Evolutionary conservation across 306 rosid species (phyloP).

Genomic region (Clitoria ternatea): DNA sequence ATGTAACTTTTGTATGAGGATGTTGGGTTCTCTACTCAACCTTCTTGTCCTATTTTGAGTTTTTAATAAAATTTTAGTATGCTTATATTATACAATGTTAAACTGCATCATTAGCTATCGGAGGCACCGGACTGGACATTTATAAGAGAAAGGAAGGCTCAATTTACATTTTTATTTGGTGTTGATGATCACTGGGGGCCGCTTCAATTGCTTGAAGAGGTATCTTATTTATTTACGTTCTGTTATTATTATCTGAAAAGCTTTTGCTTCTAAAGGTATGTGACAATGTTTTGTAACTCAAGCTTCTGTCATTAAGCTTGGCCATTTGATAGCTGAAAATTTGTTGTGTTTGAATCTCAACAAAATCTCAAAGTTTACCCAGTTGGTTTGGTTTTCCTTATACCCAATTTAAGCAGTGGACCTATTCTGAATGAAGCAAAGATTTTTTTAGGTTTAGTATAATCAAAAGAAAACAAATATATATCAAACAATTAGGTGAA

Average conservation of each 20-base stretch:
- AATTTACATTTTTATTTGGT: constrained; percentile 71
- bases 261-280: constrained; percentile 8
- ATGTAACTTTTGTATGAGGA: not conserved
- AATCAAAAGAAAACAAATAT: not conserved
- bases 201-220: constrained; percentile 82
- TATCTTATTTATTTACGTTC: constrained; percentile 19
- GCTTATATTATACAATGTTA: not conserved
- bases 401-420: not conserved
- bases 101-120: constrained; percentile 53
- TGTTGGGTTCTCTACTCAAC: not conserved
- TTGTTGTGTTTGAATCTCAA: not conserved
- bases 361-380: too few relatives aligned
- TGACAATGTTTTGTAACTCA: not conserved
- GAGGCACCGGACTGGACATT: constrained; percentile 85
- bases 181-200: constrained; percentile 95
- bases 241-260: constrained; percentile 3
- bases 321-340: not conserved
- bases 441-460: not conserved
- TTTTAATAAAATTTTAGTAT: not conserved
- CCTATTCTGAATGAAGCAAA: not conserved
- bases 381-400: too few relatives aligned
- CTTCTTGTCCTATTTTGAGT: not conserved
- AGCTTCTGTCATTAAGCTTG: too few relatives aligned
- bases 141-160: constrained; percentile 54
- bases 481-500: not conserved